Conservation (phyloP, 768 basidiomycete species). For the Mycena amicta region DNA sequence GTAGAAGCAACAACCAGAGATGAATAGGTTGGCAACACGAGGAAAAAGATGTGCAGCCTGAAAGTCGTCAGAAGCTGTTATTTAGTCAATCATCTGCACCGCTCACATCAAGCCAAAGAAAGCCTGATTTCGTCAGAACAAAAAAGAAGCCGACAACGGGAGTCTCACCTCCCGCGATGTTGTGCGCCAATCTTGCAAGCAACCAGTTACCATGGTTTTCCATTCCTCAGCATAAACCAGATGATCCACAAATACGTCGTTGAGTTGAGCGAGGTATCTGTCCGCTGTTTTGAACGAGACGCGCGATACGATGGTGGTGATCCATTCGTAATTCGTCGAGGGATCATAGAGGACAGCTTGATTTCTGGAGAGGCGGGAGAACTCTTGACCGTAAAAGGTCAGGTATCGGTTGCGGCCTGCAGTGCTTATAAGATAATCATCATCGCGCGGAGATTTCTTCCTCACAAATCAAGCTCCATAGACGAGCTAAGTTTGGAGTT, state of each 20-base stretch:
- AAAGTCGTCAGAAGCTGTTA: too few relatives aligned
- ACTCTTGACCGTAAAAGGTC: constrained; percentile 59
- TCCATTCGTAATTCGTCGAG: constrained; percentile 36
- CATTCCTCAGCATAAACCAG: constrained; percentile 58
- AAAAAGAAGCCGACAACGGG: too few relatives aligned
- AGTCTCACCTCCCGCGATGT: constrained; percentile 40
- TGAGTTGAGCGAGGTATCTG: constrained; percentile 42
- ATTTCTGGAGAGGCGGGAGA: constrained; percentile 55
- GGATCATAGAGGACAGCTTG: constrained; percentile 48
- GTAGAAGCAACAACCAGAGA: constrained; percentile 35
- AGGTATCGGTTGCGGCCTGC: constrained; percentile 53
- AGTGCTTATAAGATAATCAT: constrained; percentile 13
- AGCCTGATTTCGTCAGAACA: constrained; percentile 30
- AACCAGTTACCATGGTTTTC: constrained; percentile 47
- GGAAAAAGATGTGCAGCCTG: constrained; percentile 39
- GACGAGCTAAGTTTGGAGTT: constrained; percentile 40
- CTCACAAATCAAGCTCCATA: constrained; percentile 52
- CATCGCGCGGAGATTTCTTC: neutral
- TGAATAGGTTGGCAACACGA: constrained; percentile 33
- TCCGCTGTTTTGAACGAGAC: constrained; percentile 52
- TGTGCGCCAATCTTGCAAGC: constrained; percentile 53
- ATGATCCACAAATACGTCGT: constrained; percentile 56
- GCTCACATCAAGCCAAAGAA: constrained; percentile 3
- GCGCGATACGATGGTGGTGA: constrained; percentile 36
- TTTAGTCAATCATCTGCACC: too few relatives aligned